Percentiles rank a stretch among this genome's conserved stretches.
Conservation (phyloP, 306 rosid genomes). For the Cyclanthera cordifolia region DNA sequence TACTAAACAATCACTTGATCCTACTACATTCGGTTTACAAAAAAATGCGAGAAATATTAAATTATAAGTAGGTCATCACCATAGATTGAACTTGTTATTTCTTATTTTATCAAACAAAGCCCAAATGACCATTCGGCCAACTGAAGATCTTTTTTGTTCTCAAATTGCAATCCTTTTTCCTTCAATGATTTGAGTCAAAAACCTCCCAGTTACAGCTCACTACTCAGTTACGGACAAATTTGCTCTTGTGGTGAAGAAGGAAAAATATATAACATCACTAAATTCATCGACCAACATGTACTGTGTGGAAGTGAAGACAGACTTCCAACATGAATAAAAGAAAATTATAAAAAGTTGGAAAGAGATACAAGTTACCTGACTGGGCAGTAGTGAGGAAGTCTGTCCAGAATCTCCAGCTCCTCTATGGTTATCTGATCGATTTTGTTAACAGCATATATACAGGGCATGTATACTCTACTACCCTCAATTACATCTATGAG, state of each 20-base stretch:
- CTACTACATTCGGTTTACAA: too few relatives aligned
- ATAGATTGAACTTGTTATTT: too few relatives aligned
- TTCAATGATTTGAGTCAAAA: neutral
- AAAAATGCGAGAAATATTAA: too few relatives aligned
- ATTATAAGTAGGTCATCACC: too few relatives aligned
- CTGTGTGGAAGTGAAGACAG: neutral
- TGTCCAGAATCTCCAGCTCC: slow-evolving; percentile 95
- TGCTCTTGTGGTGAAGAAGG: neutral
- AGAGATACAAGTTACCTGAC: slow-evolving; percentile 43
- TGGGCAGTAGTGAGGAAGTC: slow-evolving; percentile 94
- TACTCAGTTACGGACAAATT: neutral
- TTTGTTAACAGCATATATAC: slow-evolving; percentile 91
- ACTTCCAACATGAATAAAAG: neutral
- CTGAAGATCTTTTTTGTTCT: too few relatives aligned
- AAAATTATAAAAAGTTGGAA: neutral
- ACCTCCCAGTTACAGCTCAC: neutral
- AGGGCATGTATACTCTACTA: slow-evolving; percentile 82
- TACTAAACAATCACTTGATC: too few relatives aligned
- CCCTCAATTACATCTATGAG: slow-evolving; percentile 96
- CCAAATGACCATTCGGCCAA: too few relatives aligned
- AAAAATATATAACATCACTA: neutral
- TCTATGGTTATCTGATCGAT: slow-evolving; percentile 94
- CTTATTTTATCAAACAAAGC: too few relatives aligned
- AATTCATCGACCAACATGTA: neutral
- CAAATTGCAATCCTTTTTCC: neutral